Base-by-base conservation (phyloP, 176 grass and related monocot genomes). In the Oryza nivara region DNA sequence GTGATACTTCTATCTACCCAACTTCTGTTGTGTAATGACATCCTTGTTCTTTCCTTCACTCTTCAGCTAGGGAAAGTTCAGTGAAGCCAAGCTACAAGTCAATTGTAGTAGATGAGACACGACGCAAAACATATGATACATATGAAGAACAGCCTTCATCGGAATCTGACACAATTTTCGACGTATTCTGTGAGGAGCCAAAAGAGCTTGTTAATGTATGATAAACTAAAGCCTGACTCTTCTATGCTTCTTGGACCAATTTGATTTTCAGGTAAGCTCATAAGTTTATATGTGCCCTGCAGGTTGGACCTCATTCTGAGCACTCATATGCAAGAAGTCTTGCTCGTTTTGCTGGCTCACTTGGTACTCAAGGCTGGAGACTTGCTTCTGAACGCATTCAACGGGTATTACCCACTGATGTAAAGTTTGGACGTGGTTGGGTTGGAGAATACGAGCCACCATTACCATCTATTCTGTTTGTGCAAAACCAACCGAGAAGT, bases 381-480 rank as follows among this genome's bases (percentile, higher is more conserved):
- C 89, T 99, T 47, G 85, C 88, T 23, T 96, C 93, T 85, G 88
- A 95, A 38, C 88, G 82, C 58, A 99, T 99, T 84, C 80, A 86
- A 45, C 89, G 79, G 88, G 90, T 85, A 38, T 86, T 99, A 78
- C 97, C 97, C 67, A 43, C 82, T 86, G 93, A 89, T 66, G 83
- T 90, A 43, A 96, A 89, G 80, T 99, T 94, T 80, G 97, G 93
- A 10, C 91, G 82, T 94, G 97, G 97, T 74, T 99, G 97, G 97
- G 90, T 99, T 67, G 90, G 79, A 68, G 97, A 99, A 79, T 96
- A 89, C 80, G 93, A 99, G 68, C 88, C 97, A 65, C 86, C 80
- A 12, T 80, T 72, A 64, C 88, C 89, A 17, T 25, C 90, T 81
- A 70, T 99, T 83, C 70, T 99, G 36, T 80, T 84, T 75, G 32